Conservation (phyloP, 495 filamentous ascomycete genomes). For the Neurospora sp. region DNA sequence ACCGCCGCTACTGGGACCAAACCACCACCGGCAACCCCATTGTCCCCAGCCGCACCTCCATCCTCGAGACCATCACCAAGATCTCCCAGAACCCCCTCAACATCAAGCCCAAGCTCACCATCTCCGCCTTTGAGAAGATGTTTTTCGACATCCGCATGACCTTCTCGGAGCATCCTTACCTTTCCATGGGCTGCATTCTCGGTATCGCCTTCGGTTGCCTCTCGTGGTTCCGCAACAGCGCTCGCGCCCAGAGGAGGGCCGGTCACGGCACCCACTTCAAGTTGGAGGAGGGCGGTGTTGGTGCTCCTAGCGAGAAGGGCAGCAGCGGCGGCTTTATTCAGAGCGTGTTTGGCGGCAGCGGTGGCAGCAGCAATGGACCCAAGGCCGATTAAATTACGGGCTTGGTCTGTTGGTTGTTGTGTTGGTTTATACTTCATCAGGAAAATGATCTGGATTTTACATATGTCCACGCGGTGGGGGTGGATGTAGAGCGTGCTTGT, state of each 20-base stretch:
- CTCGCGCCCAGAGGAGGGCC: background rate
- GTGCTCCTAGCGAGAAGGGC: background rate
- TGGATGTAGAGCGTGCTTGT: background rate
- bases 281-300: constrained; percentile 4
- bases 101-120: constrained; percentile 78
- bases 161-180: constrained; percentile 60
- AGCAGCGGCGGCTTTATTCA: background rate
- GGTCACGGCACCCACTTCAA: constrained; percentile 4
- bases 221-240: constrained; percentile 9
- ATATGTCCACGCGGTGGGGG: background rate
- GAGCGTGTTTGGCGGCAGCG: background rate
- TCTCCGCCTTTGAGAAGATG: constrained; percentile 62
- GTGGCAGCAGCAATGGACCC: background rate
- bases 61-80: constrained; percentile 86
- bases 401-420: background rate
- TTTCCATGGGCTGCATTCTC: constrained; percentile 52
- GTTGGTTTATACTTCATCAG: background rate
- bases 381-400: constrained; percentile 7
- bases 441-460: background rate
- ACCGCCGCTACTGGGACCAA: constrained; percentile 87
- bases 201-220: constrained; percentile 37
- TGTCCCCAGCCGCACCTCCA: constrained; percentile 82
- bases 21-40: constrained; percentile 82
- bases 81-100: constrained; percentile 61
- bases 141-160: constrained; percentile 66